phyloP scores from a whole-genome alignment of 371 early-diverging fungal genomes.

The Syncephalastrum monosporum region DNA sequence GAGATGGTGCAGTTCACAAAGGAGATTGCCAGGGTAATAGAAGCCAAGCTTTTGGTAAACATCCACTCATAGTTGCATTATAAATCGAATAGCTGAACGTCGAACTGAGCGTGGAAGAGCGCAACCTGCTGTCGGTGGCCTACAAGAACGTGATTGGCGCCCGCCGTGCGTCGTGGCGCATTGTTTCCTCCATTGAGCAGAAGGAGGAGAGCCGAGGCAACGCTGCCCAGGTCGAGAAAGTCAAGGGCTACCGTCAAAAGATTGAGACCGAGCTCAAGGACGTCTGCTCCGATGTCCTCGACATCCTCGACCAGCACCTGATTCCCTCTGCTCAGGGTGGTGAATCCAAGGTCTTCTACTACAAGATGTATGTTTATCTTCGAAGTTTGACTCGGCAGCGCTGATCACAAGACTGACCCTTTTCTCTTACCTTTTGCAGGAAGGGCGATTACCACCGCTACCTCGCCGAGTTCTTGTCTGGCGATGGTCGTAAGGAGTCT shows the following conservation, averaged over 20 bases:
- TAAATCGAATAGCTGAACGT: constrained; percentile 36
- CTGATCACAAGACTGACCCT: constrained; percentile 3
- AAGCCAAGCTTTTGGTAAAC: background rate
- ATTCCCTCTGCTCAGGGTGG: constrained; percentile 83
- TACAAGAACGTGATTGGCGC: constrained; percentile 99
- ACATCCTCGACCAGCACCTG: constrained; percentile 87
- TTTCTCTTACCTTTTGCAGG: constrained; percentile 38
- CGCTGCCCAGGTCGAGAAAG: constrained; percentile 79
- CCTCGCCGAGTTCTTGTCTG: constrained; percentile 96
- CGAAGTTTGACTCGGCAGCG: background rate
- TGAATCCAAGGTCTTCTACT: constrained; percentile 98
- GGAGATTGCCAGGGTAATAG: constrained; percentile 65
- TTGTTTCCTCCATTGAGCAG: constrained; percentile 97
- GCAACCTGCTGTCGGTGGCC: constrained; percentile 98
- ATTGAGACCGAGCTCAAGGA: constrained; percentile 94
- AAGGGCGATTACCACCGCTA: constrained; percentile 99
- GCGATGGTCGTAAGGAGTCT: constrained; percentile 86
- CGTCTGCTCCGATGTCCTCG: constrained; percentile 95
- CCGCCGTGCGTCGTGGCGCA: constrained; percentile 99
- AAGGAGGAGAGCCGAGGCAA: constrained; percentile 96
- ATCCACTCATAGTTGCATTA: background rate
- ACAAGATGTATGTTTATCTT: constrained; percentile 86
- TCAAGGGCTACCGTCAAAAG: constrained; percentile 87
- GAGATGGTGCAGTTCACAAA: constrained; percentile 98
- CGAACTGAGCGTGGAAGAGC: constrained; percentile 95